phyloP scores from a whole-genome alignment of 163 green algal genomes.

The Chlamydomonas reinhardtii region DNA sequence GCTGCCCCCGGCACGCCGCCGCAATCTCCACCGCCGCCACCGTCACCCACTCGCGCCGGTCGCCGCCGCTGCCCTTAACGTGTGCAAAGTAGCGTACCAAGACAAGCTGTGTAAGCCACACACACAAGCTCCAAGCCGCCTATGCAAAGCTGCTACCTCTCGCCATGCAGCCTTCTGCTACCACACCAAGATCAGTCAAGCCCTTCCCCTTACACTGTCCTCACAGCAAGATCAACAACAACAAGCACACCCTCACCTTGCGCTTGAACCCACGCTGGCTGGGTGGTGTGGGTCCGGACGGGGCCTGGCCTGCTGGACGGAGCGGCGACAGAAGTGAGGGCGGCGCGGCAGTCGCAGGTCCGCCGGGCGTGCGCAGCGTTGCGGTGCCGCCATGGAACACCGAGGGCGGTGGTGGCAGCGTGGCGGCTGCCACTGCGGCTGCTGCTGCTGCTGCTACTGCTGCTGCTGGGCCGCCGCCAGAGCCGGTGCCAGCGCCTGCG shows the following conservation, averaged over 20 bases:
- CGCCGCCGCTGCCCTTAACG: background rate
- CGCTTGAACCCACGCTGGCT: constrained; percentile 58
- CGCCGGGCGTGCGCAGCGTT: constrained; percentile 2
- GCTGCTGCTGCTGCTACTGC: background rate
- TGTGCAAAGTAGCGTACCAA: no score
- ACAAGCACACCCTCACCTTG: constrained; percentile 18
- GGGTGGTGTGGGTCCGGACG: constrained; percentile 45
- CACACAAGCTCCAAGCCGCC: no score
- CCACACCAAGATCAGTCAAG: no score
- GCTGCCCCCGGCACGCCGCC: constrained; percentile 74
- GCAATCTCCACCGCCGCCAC: constrained; percentile 88
- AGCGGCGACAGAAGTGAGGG: constrained; percentile 37
- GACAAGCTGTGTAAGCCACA: no score
- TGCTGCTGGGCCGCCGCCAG: background rate
- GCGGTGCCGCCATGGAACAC: background rate
- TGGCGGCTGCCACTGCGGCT: background rate
- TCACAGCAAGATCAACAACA: no score
- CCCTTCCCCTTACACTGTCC: no score
- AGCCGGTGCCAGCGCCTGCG: background rate
- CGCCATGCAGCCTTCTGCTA: no score
- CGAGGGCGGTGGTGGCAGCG: background rate
- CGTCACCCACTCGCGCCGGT: constrained; percentile 73
- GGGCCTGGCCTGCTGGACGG: constrained; percentile 19
- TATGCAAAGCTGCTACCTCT: no score
- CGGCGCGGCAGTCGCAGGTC: background rate